Conservation (phyloP, 352 stramenopile genomes). For the Thalassiosira sp. region DNA sequence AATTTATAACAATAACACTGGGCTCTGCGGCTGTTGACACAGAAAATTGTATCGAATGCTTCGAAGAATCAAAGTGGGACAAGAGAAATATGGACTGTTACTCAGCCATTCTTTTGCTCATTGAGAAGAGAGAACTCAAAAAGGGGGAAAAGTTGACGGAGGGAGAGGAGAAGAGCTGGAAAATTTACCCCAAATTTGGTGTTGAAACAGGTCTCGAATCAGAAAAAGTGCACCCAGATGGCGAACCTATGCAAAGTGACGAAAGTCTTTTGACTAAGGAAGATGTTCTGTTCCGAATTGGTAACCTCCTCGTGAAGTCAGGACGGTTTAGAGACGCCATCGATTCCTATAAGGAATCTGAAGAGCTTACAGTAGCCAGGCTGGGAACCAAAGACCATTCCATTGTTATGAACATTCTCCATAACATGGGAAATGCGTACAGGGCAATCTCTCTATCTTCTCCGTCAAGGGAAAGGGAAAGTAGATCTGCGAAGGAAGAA, state of each 20-base stretch:
- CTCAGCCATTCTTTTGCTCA: conserved; percentile 44
- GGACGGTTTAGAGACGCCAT: conserved; percentile 48
- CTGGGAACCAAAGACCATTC: conserved; percentile 62
- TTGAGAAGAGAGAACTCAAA: conserved; percentile 40
- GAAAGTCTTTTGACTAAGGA: conserved; percentile 48
- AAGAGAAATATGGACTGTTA: conserved; percentile 54
- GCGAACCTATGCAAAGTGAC: conserved; percentile 11
- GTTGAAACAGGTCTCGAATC: conserved; percentile 19
- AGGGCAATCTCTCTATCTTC: conserved; percentile 43
- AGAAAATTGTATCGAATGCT: conserved; percentile 44
- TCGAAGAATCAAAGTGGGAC: conserved; percentile 52
- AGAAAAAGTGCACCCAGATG: conserved; percentile 11
- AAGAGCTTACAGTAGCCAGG: conserved; percentile 53
- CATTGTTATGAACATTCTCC: conserved; percentile 67
- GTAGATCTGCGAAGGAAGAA: conserved; percentile 40
- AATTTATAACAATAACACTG: conserved; percentile 47
- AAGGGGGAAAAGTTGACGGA: conserved; percentile 9
- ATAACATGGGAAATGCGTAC: conserved; percentile 64
- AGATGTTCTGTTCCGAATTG: conserved; percentile 66
- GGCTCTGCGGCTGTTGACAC: conserved; percentile 35
- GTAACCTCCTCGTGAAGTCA: conserved; percentile 54
- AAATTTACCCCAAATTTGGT: conserved; percentile 31
- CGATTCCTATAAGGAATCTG: conserved; percentile 59
- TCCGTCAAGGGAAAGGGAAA: conserved; percentile 28
- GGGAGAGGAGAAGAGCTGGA: conserved; percentile 48